These are phyloP conservation scores for Calcarisporium arbuscula DNA, from an alignment of 2,329 filamentous ascomycete genomes.

Conservation along the genomic window DNA sequence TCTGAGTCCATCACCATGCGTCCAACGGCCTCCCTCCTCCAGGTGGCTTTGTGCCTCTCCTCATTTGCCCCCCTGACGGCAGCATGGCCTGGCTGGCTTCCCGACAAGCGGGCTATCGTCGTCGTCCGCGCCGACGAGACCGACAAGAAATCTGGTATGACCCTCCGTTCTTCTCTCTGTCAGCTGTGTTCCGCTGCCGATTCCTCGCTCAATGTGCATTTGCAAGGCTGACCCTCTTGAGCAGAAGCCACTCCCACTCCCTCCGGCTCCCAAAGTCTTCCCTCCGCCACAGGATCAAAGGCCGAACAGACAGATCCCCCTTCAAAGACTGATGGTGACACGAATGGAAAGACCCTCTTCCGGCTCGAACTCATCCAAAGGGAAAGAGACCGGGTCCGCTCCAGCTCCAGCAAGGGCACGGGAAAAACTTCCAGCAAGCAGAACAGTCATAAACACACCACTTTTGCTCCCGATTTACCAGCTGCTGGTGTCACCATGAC, in stretches of 20 bases:
- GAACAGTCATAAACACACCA: constrained; percentile 25
- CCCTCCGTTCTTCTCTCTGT: not conserved
- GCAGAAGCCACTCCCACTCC: not conserved
- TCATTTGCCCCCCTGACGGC: constrained; percentile 45
- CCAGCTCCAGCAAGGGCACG: constrained; percentile 19
- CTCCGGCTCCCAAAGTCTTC: not conserved
- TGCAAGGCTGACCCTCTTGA: no score
- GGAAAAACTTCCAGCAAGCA: constrained; percentile 19
- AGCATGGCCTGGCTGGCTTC: constrained; percentile 52
- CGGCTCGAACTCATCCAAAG: constrained; percentile 4
- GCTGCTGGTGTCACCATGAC: constrained; percentile 48
- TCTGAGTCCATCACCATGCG: constrained; percentile 49
- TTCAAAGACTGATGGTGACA: constrained; percentile 32
- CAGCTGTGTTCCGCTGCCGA: not conserved
- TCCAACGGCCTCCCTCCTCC: constrained; percentile 38
- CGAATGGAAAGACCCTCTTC: constrained; percentile 4
- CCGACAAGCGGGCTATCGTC: constrained; percentile 45
- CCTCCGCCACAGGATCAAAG: constrained; percentile 14
- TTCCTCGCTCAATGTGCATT: not conserved
- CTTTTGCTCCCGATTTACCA: constrained; percentile 39
- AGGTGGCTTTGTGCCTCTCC: constrained; percentile 43
- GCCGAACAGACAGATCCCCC: constrained; percentile 21
- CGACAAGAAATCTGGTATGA: constrained; percentile 10
- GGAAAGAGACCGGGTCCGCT: constrained; percentile 13
- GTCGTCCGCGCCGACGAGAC: constrained; percentile 42